These are phyloP conservation scores for Talaromyces sp. DNA, from an alignment of 2,329 filamentous ascomycete species.

Conservation along the genomic window DNA sequence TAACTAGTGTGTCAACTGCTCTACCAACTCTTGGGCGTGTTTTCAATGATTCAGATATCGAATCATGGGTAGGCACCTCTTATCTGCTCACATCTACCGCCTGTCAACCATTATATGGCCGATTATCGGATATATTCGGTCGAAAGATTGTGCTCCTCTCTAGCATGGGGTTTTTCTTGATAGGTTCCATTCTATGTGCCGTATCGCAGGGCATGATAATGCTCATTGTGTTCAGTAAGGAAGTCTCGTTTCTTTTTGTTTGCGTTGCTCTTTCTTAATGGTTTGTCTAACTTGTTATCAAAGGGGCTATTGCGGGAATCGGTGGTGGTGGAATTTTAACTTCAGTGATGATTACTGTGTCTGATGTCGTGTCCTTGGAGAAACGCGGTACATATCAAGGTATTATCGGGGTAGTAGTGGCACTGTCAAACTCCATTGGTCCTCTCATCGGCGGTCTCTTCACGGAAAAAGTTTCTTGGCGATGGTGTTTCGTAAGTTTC, in stretches of 20 bases:
- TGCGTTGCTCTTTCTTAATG: conserved; percentile 45
- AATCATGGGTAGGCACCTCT: conserved; percentile 71
- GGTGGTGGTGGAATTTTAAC: conserved; percentile 63
- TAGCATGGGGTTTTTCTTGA: conserved; percentile 2
- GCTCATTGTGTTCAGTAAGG: conserved; percentile 56
- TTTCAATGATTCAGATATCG: conserved; percentile 46
- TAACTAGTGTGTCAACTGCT: conserved; percentile 49
- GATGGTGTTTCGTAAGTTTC: conserved; percentile 45
- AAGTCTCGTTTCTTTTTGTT: conserved; percentile 57
- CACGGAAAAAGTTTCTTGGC: conserved; percentile 45
- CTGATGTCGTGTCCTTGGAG: conserved; percentile 60
- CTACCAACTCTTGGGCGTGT: conserved; percentile 55
- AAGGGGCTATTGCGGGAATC: conserved; percentile 59
- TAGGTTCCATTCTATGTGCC: conserved; percentile 44
- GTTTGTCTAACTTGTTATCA: not conserved
- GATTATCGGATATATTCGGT: conserved; percentile 62
- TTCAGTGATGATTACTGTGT: conserved; percentile 62
- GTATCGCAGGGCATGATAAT: conserved; percentile 34
- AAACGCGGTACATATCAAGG: conserved; percentile 59
- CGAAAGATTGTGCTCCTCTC: conserved; percentile 56
- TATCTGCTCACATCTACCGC: conserved; percentile 67
- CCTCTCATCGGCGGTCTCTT: conserved; percentile 49
- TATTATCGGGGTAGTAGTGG: conserved; percentile 47
- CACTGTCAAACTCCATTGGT: conserved; percentile 48
- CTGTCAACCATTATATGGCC: conserved; percentile 65